These are phyloP conservation scores for Euphorbia lathyris DNA, from an alignment of 345 rosid genomes.

Conservation along the genomic window DNA sequence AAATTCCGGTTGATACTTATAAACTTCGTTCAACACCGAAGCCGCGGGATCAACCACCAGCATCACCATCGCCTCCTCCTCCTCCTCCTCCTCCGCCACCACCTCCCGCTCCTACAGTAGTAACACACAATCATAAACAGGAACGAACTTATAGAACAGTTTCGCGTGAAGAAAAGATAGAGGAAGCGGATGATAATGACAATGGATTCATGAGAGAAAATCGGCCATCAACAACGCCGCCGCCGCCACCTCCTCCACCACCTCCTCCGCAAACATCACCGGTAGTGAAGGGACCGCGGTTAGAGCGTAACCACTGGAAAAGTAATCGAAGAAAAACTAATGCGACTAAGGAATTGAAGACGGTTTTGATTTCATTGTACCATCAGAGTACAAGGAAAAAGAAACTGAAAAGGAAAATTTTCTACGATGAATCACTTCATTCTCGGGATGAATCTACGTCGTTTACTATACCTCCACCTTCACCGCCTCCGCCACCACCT, in stretches of 20 bases:
- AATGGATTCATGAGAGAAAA: slow-evolving; percentile 21
- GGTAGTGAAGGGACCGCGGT: neutral
- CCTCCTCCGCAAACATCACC: slow-evolving; percentile 34
- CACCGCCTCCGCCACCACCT: slow-evolving; percentile 45
- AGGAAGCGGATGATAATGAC: slow-evolving; percentile 23
- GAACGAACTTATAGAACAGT: slow-evolving; percentile 37
- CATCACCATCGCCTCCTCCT: slow-evolving; percentile 39
- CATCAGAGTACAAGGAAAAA: slow-evolving; percentile 59
- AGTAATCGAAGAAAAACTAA: too few species aligned
- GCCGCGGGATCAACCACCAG: slow-evolving; percentile 23
- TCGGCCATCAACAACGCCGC: slow-evolving; percentile 37
- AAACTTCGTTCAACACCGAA: slow-evolving; percentile 37
- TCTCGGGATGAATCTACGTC: slow-evolving; percentile 18
- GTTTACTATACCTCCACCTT: slow-evolving; percentile 34
- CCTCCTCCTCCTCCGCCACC: slow-evolving; percentile 29
- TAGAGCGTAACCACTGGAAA: slow-evolving; percentile 22
- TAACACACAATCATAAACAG: slow-evolving; percentile 25
- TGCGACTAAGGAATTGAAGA: slow-evolving; percentile 70
- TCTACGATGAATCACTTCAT: slow-evolving; percentile 12
- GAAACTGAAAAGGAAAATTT: slow-evolving; percentile 46
- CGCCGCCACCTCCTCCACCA: slow-evolving; percentile 32
- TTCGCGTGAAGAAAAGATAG: slow-evolving; percentile 31
- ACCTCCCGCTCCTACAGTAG: slow-evolving; percentile 19
- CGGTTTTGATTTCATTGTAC: slow-evolving; percentile 55
- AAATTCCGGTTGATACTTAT: slow-evolving; percentile 54